Evolutionary conservation across 179 eudicot species (phyloP).

Genomic region (Amaranthus tricolor): DNA sequence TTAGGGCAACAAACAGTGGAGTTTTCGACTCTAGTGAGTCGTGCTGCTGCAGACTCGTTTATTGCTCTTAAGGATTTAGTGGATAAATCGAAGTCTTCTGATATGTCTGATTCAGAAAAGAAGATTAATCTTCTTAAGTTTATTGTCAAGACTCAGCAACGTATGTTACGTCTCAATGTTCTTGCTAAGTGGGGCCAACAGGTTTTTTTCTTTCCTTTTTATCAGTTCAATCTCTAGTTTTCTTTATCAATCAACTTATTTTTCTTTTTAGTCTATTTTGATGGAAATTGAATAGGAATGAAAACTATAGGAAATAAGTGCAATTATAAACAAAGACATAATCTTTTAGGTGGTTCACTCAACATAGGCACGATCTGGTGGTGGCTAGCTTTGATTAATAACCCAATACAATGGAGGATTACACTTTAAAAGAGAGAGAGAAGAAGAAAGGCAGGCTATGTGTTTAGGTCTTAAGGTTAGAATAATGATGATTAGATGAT

Average conservation of each 20-base stretch:
- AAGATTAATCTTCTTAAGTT: conserved; percentile 80
- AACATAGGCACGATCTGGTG: no score
- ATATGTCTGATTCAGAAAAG: conserved; percentile 77
- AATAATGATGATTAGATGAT: no score
- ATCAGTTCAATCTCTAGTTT: background rate
- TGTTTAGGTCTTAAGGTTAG: no score
- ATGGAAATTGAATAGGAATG: background rate
- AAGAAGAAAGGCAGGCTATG: no score
- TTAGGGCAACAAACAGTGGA: conserved; percentile 84
- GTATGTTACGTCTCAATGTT: conserved; percentile 92
- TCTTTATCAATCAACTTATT: background rate
- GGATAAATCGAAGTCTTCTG: conserved; percentile 65
- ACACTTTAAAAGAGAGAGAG: no score
- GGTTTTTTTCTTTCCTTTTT: conserved; percentile 33
- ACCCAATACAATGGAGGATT: no score
- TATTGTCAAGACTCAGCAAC: conserved; percentile 88
- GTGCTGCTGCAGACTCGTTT: conserved; percentile 89
- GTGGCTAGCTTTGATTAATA: no score
- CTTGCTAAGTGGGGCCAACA: conserved; percentile 98
- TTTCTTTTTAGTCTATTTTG: background rate
- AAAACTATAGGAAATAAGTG: no score
- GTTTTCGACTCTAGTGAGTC: conserved; percentile 68
- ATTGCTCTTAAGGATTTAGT: conserved; percentile 78
- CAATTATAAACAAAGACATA: no score
- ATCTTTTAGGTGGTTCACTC: no score